phyloP scores from a whole-genome alignment of 164 flowering plant species.

The Magnolia changhungtana region DNA sequence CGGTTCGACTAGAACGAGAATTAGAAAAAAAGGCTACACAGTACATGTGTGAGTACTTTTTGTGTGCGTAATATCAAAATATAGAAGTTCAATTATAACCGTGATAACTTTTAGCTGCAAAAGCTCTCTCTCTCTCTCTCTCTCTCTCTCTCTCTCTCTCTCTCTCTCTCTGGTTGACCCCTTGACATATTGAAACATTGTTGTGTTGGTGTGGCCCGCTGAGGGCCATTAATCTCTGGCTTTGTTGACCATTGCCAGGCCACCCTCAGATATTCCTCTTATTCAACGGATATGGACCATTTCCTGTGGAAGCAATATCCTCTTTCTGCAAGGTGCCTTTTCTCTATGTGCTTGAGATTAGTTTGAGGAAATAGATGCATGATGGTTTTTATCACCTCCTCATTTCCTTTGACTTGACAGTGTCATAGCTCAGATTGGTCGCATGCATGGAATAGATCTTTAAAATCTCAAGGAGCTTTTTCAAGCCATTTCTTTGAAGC shows the following conservation, averaged over 20 bases:
- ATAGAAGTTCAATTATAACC: too few relatives aligned
- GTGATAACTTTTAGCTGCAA: too few relatives aligned
- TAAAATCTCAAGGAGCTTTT: background rate
- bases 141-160: too few relatives aligned
- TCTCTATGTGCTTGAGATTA: slow-evolving; percentile 1
- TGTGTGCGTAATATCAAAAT: too few relatives aligned
- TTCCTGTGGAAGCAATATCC: background rate
- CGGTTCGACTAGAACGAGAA: too few relatives aligned
- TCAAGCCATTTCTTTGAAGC: slow-evolving; percentile 1
- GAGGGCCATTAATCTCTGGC: too few relatives aligned
- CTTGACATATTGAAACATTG: background rate
- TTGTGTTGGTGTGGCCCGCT: background rate
- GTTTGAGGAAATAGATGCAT: background rate
- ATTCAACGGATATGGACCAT: background rate
- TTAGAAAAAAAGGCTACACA: too few relatives aligned
- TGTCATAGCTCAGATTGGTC: slow-evolving; percentile 10
- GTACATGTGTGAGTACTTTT: too few relatives aligned
- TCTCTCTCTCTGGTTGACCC: too few relatives aligned
- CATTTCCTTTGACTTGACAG: slow-evolving; percentile 6
- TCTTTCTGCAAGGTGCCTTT: background rate
- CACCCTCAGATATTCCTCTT: background rate
- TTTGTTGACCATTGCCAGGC: too few relatives aligned
- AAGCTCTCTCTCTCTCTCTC: too few relatives aligned
- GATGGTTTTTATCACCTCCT: slow-evolving; percentile 4
- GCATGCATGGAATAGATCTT: background rate